A percentile compares a stretch with the other conserved stretches of the same genome.
These are phyloP conservation scores for Fusarium pseudograminearum DNA, from an alignment of 2,329 filamentous ascomycete genomes.

Conservation along the genomic window DNA sequence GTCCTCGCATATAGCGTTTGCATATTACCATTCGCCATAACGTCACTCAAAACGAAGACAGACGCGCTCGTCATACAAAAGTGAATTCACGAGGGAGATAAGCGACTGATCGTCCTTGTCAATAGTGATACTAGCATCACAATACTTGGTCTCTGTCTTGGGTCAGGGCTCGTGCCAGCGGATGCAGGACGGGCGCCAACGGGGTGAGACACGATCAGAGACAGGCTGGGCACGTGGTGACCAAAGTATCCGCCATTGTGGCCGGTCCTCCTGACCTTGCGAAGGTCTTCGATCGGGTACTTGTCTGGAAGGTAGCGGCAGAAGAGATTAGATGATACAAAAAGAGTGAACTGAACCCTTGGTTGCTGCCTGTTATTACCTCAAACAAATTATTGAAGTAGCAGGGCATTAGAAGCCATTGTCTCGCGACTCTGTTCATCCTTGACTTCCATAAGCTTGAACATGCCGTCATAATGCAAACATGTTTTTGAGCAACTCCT, in stretches of 20 bases:
- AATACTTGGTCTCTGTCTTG: neutral
- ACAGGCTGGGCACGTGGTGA: neutral
- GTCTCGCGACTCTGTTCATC: neutral
- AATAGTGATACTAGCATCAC: neutral
- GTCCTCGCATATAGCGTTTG: neutral
- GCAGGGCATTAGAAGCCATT: neutral
- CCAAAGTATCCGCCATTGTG: neutral
- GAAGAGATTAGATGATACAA: neutral
- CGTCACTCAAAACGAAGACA: neutral
- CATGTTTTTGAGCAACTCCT: neutral
- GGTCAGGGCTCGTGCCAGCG: neutral
- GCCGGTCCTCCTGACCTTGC: neutral
- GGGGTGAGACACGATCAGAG: neutral
- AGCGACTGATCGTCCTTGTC: neutral
- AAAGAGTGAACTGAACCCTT: neutral
- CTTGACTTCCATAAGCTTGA: neutral
- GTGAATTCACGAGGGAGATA: too few relatives aligned
- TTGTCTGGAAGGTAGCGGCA: neutral
- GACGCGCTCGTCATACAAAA: neutral
- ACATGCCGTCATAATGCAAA: neutral
- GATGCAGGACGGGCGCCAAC: neutral
- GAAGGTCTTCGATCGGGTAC: neutral
- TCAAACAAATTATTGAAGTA: neutral
- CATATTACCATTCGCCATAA: neutral
- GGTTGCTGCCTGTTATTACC: too few relatives aligned